Conservation (phyloP, 768 basidiomycete genomes). For the Botryobasidium botryosum region DNA sequence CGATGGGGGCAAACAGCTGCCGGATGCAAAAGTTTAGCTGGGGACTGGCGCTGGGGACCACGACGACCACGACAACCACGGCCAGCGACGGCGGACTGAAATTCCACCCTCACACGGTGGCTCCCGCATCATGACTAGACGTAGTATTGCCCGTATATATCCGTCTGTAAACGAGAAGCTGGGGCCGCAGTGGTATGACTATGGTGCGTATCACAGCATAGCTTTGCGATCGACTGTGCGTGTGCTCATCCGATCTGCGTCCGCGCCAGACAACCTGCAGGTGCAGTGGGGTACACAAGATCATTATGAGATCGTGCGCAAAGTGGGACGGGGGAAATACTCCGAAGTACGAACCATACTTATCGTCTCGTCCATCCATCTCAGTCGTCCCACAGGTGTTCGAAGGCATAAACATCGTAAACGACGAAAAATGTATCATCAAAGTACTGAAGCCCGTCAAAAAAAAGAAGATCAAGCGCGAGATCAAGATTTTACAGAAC, state of each 20-base stretch:
- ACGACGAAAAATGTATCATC: conserved; percentile 38
- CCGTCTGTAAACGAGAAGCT: conserved; percentile 40
- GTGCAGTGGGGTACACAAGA: conserved; percentile 52
- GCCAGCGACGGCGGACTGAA: too few species aligned
- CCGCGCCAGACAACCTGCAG: conserved; percentile 31
- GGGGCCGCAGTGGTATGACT: conserved; percentile 45
- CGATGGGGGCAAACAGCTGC: too few species aligned
- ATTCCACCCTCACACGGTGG: too few species aligned
- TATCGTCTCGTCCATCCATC: background rate
- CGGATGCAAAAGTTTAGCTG: too few species aligned
- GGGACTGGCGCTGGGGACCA: too few species aligned
- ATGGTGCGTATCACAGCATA: conserved; percentile 35
- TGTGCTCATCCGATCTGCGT: background rate
- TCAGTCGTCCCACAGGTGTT: conserved; percentile 28
- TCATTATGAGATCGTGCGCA: conserved; percentile 45
- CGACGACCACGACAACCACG: too few species aligned
- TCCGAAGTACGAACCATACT: conserved; percentile 32
- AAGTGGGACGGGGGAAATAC: conserved; percentile 49
- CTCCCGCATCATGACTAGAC: background rate
- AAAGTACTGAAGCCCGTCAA: conserved; percentile 61
- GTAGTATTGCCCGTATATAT: conserved; percentile 34
- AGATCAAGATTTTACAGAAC: conserved; percentile 58
- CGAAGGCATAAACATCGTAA: conserved; percentile 39
- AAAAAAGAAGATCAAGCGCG: conserved; percentile 55
- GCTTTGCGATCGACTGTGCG: background rate